These are phyloP conservation scores for Paratrypanosoma confusum DNA, from an alignment of 208 protist species.

Conservation along the genomic window DNA sequence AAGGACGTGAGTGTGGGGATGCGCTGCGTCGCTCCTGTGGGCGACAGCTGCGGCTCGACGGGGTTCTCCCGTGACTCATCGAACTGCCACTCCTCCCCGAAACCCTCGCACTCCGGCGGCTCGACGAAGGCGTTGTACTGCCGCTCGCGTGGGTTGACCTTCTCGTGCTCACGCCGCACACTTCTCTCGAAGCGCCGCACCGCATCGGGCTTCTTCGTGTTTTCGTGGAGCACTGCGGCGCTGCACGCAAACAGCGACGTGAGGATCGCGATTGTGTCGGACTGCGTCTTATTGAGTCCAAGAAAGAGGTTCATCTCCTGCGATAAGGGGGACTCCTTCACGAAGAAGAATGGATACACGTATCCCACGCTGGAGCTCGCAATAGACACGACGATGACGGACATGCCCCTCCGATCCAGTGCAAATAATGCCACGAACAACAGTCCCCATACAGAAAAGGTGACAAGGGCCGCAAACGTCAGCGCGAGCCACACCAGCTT, in stretches of 20 bases:
- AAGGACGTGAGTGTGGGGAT: too few species aligned
- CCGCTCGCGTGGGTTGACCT: background rate
- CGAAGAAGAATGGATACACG: constrained; percentile 11
- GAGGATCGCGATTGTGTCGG: background rate
- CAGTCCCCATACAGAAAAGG: constrained; percentile 1
- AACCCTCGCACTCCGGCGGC: too few species aligned
- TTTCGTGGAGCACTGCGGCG: constrained; percentile 4
- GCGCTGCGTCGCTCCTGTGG: too few species aligned
- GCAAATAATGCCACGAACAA: constrained; percentile 4
- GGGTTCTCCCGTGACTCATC: too few species aligned
- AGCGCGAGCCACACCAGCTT: constrained; percentile 7
- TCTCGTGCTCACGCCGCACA: background rate
- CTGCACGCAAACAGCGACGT: constrained; percentile 1
- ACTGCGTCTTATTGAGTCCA: constrained; percentile 1
- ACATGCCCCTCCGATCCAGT: constrained; percentile 5
- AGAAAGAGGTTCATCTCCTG: background rate
- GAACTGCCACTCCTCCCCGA: too few species aligned
- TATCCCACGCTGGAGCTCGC: constrained; percentile 2
- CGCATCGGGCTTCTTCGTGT: constrained; percentile 6
- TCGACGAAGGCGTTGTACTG: too few species aligned
- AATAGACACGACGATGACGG: constrained; percentile 4
- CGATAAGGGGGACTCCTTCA: constrained; percentile 4
- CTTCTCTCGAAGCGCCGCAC: too few species aligned
- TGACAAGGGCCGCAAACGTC: constrained; percentile 2
- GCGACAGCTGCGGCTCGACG: too few species aligned